These are phyloP conservation scores for Trichoderma koningii DNA, from an alignment of 2,329 filamentous ascomycete species.

Conservation along the genomic window DNA sequence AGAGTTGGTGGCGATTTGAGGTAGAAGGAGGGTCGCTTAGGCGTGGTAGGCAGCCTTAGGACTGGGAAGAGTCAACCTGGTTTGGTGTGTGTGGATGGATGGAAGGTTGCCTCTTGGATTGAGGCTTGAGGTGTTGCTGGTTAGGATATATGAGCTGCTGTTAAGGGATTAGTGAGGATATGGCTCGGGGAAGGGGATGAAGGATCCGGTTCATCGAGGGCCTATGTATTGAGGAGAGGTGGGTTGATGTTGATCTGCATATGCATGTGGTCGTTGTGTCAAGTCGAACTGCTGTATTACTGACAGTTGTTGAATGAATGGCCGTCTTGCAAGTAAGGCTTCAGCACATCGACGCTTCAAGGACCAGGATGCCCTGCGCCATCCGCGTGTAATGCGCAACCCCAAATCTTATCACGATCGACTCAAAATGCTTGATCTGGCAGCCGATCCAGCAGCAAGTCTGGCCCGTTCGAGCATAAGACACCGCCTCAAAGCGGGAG, in stretches of 20 bases:
- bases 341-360: background rate
- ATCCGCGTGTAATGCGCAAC: background rate
- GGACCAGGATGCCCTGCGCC: background rate
- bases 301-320: background rate
- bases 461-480: background rate
- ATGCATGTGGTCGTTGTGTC: too few species aligned
- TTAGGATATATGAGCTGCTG: background rate
- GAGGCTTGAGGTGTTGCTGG: background rate
- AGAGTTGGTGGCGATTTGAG: too few species aligned
- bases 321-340: background rate
- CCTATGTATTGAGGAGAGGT: background rate
- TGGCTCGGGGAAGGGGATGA: background rate
- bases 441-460: background rate
- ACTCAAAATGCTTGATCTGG: background rate
- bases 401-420: background rate
- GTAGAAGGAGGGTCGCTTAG: constrained; percentile 8
- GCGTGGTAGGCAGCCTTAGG: background rate
- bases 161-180: background rate
- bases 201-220: background rate
- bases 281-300: too few species aligned
- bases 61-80: too few species aligned
- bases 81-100: background rate
- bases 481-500: constrained; percentile 19
- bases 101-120: background rate
- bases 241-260: background rate